Base-by-base conservation (phyloP, 345 rosid species). In the Eucalyptus pauciflora region DNA sequence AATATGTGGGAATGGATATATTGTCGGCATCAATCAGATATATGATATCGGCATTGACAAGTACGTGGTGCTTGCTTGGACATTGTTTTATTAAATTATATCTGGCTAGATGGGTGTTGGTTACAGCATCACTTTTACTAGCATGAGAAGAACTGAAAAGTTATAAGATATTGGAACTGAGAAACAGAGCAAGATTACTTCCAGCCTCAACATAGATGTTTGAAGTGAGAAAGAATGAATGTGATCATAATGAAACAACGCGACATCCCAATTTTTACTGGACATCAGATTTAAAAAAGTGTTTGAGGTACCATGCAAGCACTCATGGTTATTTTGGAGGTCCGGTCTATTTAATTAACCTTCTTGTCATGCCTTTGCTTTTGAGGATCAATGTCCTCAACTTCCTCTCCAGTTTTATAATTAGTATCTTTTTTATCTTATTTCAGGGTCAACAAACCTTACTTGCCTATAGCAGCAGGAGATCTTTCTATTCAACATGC, bases 1-100 rank as follows among this genome's bases (percentile, higher is more conserved):
- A 45, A 92, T 96, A 89, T 97, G 98, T 86, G 99, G 99, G 50
- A 97, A 97, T 90, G 99, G 99, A 46, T 97, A 96, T 90, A 97
- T 97, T 50, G 99, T 97, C 49, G 99, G 99, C 95, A 95, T 97
- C 96, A 97, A 97, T 94, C 99, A 97, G 92, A 97, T 97, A 92
- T 97, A 95, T 58, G 99, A 97, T 92, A 93, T 97, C 71, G 98
- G 98, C 86, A 97, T 97, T 87, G 99, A 97, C 94, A 97, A 96
- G 99, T 97, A 96, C 27, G 99, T 86, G 15, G 80, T 89, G 7
- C 83, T 76, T 76, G 3, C 48, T 37, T 10, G 83, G 43, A 20
- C 27, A 76, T 76, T 76, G 46, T 76, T 76, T 76, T 41, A 11
- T 76, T 76, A 76, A 41, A 76, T 76, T 76, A 20, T 37, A 22